Conservation (phyloP, 768 basidiomycete species). For the Trichaptum fuscoviolaceum region DNA sequence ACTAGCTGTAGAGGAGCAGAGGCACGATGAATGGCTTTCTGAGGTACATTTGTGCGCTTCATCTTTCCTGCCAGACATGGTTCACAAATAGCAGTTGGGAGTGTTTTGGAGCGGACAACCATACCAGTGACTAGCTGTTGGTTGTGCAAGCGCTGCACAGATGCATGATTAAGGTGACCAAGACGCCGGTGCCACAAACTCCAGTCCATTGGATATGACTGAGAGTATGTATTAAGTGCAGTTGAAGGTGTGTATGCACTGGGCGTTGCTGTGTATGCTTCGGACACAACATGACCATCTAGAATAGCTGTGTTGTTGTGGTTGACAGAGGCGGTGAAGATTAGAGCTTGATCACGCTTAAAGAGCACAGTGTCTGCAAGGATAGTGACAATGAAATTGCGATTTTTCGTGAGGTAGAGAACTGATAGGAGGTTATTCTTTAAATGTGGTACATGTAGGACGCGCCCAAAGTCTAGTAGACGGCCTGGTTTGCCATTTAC, state of each 20-base stretch:
- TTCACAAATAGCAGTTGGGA: constrained; percentile 28
- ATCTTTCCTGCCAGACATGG: constrained; percentile 28
- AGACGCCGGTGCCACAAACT: constrained; percentile 26
- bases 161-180: constrained; percentile 23
- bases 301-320: constrained; percentile 21
- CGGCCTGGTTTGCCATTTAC: constrained; percentile 7
- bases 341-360: not conserved
- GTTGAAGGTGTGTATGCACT: too few species aligned
- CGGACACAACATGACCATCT: constrained; percentile 10
- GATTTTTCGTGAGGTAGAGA: constrained; percentile 11
- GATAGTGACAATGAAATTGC: constrained; percentile 9
- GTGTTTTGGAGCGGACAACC: constrained; percentile 14
- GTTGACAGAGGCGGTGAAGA: constrained; percentile 20
- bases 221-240: too few species aligned
- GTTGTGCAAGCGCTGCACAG: constrained; percentile 12
- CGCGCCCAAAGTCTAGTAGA: constrained; percentile 12
- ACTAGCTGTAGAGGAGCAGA: constrained; percentile 18
- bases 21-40: constrained; percentile 6
- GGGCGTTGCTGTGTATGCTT: too few species aligned
- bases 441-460: constrained; percentile 22
- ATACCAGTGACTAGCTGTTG: constrained; percentile 21
- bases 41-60: constrained; percentile 12
- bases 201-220: constrained; percentile 19
- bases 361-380: constrained; percentile 10
- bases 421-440: constrained; percentile 17